Base-by-base conservation (phyloP, 495 filamentous ascomycete genomes). In the Apodospora peruviana region DNA sequence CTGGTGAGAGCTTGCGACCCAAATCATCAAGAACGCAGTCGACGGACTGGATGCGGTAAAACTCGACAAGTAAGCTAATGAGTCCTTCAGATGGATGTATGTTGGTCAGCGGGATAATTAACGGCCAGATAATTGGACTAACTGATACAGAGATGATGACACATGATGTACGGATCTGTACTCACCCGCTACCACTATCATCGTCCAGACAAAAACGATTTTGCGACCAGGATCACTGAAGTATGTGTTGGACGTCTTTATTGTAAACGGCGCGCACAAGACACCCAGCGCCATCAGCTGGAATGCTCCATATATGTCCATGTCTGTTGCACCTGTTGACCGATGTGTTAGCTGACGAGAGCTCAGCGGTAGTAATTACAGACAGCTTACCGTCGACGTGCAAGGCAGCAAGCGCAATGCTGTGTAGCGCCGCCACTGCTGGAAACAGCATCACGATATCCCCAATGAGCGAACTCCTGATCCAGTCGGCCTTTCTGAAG, bases 231-330 rank as follows among this genome's bases (percentile, higher is more conserved):
- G 76, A 38, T 78, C 71, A 53, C 78, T 69, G 63, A 81, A 82
- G 54, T 83, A 83, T 0, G 80, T 83, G 8, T 64, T 66, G 2
- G 78, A 81, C 22, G 79, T 55, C 19, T 69, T 64, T 20, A 81
- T 79, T 0, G 77, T 80, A 1, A 73, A 64, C 0, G 80, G 80
- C 11, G 79, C 80, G 2, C 79, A 73, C 11, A 84, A 50, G 23
- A 81, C 77, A 24, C 77, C 80, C 39, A 84, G 80, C 2, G 79
- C 69, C 48, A 80, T 82, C 4, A 82, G 59, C 50, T 84, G 80
- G 38, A 84, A 80, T 16, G 80, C 77, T 2, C 80, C 80, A 23
- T 77, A 84, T 3, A 84, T 64, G 56, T 84, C 80, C 79, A 84
- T 79, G 53, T 84, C 80, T n/a, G 82, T 68, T 34, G 77, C 79